Conservation (phyloP, 2,329 filamentous ascomycete genomes). For the Elsinoe arachidis region DNA sequence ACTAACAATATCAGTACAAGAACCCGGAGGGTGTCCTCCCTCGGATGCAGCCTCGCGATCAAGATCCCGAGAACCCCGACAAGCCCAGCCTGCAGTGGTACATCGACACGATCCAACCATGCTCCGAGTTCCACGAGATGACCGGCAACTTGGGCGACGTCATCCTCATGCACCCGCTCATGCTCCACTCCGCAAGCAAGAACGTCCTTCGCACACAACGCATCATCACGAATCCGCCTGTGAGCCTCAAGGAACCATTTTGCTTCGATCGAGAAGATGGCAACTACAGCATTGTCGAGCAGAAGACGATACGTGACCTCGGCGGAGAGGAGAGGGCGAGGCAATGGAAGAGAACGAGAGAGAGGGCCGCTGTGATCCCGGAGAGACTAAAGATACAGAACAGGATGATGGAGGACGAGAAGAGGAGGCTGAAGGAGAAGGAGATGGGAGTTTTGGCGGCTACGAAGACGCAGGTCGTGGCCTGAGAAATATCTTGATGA, state of each 20-base stretch:
- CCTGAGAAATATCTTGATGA: neutral
- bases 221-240: slow-evolving; percentile 49
- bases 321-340: slow-evolving; percentile 37
- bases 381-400: slow-evolving; percentile 41
- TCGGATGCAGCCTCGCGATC: slow-evolving; percentile 50
- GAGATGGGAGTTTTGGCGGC: neutral
- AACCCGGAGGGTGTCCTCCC: slow-evolving; percentile 59
- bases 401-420: slow-evolving; percentile 42
- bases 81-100: slow-evolving; percentile 40
- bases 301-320: slow-evolving; percentile 44
- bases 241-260: slow-evolving; percentile 45
- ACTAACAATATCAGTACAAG: slow-evolving; percentile 30
- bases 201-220: slow-evolving; percentile 38
- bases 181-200: slow-evolving; percentile 48
- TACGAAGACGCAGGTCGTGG: neutral
- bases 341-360: slow-evolving; percentile 45
- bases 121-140: slow-evolving; percentile 45
- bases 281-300: slow-evolving; percentile 49
- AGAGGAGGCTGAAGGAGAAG: slow-evolving; percentile 33
- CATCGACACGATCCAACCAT: slow-evolving; percentile 30
- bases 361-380: slow-evolving; percentile 45
- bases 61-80: slow-evolving; percentile 16
- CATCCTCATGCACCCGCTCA: slow-evolving; percentile 51
- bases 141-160: slow-evolving; percentile 49
- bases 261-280: slow-evolving; percentile 41